Percentiles rank a stretch among this genome's conserved stretches.
Conservation (phyloP, 139 green algal genomes). For the Chlamydomonas applanata region DNA sequence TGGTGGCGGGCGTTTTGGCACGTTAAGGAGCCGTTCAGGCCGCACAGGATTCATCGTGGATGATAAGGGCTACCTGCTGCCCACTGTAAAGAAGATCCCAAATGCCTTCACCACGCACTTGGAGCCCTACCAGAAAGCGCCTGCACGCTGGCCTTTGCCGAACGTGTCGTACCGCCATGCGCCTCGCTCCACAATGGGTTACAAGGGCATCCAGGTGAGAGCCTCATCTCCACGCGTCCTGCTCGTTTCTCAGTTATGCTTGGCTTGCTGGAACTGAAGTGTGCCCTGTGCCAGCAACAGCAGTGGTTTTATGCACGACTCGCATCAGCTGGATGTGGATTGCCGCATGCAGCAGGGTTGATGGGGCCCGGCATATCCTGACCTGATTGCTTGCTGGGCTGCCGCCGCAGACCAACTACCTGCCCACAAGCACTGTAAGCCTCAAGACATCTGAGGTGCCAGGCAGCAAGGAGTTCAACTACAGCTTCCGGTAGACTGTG, state of each 20-base stretch:
- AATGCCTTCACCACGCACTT: conserved; percentile 22
- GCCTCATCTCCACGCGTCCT: too few species aligned
- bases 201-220: conserved; percentile 12
- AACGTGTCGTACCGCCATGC: background rate
- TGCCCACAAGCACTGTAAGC: conserved; percentile 46
- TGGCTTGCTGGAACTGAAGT: too few species aligned
- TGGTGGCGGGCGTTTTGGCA: conserved; percentile 32
- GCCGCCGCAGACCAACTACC: conserved; percentile 49
- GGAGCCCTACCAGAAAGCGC: background rate
- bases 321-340: too few species aligned
- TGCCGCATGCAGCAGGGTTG: too few species aligned
- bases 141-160: background rate
- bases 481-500: background rate
- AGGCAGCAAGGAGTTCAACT: conserved; percentile 9
- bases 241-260: too few species aligned
- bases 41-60: conserved; percentile 44
- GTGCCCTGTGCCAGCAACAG: too few species aligned
- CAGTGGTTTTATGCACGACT: too few species aligned
- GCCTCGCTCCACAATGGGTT: conserved; percentile 11
- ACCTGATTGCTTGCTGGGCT: too few species aligned
- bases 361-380: too few species aligned
- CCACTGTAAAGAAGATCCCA: conserved; percentile 25
- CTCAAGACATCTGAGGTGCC: conserved; percentile 41
- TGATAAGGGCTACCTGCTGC: conserved; percentile 37
- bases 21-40: conserved; percentile 14